Percentiles rank a stretch among this genome's conserved stretches.
Evolutionary conservation across 805 yeast species (phyloP).

Genomic region (Candida methanosorbosa): DNA sequence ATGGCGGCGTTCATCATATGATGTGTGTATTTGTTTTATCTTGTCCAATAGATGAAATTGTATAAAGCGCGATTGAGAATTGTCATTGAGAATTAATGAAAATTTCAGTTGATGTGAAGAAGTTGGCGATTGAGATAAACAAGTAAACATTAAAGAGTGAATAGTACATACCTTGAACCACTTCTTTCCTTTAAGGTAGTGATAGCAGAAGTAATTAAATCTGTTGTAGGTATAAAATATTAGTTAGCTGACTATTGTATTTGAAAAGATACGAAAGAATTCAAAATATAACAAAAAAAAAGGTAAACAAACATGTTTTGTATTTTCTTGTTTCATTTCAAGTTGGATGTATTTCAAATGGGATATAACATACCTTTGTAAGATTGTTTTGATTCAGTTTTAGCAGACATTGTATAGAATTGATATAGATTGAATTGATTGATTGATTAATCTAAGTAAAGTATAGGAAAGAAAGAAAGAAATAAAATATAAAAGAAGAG

Average conservation of each 20-base stretch:
- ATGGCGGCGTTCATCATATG: too few relatives aligned
- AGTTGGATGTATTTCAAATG: neutral
- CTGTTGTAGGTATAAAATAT: constrained; percentile 28
- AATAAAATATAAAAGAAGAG: neutral
- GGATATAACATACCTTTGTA: constrained; percentile 35
- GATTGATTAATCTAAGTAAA: neutral
- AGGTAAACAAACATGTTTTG: neutral
- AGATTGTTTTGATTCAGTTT: constrained; percentile 30
- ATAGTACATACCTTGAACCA: constrained; percentile 56
- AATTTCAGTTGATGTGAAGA: too few relatives aligned
- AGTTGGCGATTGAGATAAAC: too few relatives aligned
- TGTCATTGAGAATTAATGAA: too few relatives aligned
- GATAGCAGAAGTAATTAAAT: constrained; percentile 62
- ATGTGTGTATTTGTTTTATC: neutral
- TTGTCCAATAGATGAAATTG: too few relatives aligned
- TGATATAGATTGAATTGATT: neutral
- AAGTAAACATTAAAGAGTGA: neutral
- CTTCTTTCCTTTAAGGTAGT: constrained; percentile 66
- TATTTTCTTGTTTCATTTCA: neutral
- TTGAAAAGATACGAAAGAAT: neutral
- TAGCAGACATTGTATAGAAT: constrained; percentile 25
- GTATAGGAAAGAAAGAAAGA: neutral
- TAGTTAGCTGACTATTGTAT: too few relatives aligned
- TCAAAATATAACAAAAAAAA: neutral
- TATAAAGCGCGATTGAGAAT: too few relatives aligned